Conservation (phyloP, 1,284 basidiomycete genomes). For the Leccinum griseonigrum region DNA sequence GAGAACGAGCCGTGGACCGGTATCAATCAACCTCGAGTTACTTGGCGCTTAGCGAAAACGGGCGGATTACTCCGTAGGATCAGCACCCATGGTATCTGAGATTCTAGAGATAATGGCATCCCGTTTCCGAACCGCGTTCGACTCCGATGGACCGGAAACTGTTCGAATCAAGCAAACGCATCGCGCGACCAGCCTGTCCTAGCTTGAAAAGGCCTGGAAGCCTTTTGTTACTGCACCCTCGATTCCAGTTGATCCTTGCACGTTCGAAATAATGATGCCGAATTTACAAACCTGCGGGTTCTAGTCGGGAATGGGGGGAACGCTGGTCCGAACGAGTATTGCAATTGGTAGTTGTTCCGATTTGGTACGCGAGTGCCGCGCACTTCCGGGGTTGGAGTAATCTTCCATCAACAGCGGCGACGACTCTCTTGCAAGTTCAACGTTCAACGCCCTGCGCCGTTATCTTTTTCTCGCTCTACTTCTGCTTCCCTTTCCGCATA, state of each 20-base stretch:
- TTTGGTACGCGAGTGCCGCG: background rate
- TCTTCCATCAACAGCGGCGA: background rate
- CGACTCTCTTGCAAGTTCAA: background rate
- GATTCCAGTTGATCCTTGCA: background rate
- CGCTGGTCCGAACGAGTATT: background rate
- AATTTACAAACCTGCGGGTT: background rate
- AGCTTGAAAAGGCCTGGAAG: background rate
- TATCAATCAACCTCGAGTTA: background rate
- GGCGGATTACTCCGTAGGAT: background rate
- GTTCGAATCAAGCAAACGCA: constrained; percentile 1
- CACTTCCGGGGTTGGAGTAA: background rate
- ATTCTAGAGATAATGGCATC: background rate
- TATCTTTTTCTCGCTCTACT: background rate
- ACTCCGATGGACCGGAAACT: background rate
- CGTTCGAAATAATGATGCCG: background rate
- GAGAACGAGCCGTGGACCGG: background rate
- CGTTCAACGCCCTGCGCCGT: background rate
- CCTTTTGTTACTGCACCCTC: background rate
- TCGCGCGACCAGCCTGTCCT: background rate
- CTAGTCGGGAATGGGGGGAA: background rate
- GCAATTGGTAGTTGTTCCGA: background rate
- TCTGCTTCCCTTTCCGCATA: background rate
- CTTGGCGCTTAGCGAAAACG: background rate
- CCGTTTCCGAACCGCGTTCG: background rate
- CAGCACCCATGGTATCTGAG: background rate